These are phyloP conservation scores for Cordyceps cicadae DNA, from an alignment of 2,329 filamentous ascomycete genomes.

Conservation along the genomic window DNA sequence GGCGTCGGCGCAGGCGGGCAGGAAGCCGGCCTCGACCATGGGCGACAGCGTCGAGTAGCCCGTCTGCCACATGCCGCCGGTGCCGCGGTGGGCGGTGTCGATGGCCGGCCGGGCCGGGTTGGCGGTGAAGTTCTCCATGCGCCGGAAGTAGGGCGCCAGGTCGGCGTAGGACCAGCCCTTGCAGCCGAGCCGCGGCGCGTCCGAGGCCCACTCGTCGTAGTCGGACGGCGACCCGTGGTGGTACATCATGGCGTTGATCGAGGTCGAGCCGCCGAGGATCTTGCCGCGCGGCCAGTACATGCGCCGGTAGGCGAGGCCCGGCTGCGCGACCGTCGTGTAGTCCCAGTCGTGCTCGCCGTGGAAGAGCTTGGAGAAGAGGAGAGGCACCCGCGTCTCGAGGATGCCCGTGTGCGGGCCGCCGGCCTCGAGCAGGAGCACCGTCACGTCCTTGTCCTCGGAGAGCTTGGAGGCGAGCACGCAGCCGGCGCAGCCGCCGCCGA, in stretches of 20 bases:
- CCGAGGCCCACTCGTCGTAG: constrained; percentile 16
- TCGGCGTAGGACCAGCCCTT: constrained; percentile 16
- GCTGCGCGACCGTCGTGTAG: constrained; percentile 17
- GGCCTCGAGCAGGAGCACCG: constrained; percentile 16
- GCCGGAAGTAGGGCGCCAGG: constrained; percentile 15
- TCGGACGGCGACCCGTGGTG: constrained; percentile 17
- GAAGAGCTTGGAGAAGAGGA: constrained; percentile 16
- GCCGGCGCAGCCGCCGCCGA: constrained; percentile 22
- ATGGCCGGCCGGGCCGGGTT: constrained; percentile 14
- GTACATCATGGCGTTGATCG: constrained; percentile 20
- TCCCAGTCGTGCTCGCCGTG: constrained; percentile 19
- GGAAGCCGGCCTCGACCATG: constrained; percentile 15
- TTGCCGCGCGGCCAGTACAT: constrained; percentile 19
- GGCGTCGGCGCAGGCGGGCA: constrained; percentile 13
- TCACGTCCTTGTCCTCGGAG: constrained; percentile 18
- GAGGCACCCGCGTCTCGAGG: constrained; percentile 14
- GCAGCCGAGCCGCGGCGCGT: constrained; percentile 12
- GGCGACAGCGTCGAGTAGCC: constrained; percentile 14
- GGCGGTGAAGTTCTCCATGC: constrained; percentile 17
- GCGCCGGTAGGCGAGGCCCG: constrained; percentile 15
- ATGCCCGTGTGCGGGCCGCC: constrained; percentile 14
- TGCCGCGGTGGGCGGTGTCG: constrained; percentile 12
- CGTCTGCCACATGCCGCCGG: constrained; percentile 14
- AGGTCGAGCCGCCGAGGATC: constrained; percentile 17
- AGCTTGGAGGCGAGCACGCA: constrained; percentile 23